These are phyloP conservation scores for Xerocomus spinulosus DNA, from an alignment of 768 basidiomycete genomes.

Conservation along the genomic window DNA sequence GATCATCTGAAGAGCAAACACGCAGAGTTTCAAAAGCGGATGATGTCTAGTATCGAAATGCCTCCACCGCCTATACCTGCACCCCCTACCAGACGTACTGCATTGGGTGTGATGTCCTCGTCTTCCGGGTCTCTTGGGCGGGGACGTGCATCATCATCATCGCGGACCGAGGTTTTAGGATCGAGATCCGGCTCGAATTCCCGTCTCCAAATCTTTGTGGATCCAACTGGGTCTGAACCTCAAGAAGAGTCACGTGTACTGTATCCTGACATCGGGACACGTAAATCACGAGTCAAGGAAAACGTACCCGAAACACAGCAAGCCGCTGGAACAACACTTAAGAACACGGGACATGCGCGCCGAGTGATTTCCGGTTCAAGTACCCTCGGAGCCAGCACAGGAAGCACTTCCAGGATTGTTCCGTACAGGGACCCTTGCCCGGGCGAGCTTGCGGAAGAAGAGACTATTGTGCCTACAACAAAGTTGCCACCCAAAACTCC, in stretches of 20 bases:
- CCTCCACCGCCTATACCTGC: constrained; percentile 36
- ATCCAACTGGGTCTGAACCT: constrained; percentile 53
- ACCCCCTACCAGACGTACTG: constrained; percentile 37
- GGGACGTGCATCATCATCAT: constrained; percentile 11
- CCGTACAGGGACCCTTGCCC: constrained; percentile 62
- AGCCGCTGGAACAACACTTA: constrained; percentile 61
- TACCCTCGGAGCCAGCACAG: constrained; percentile 5
- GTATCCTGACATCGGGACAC: constrained; percentile 73
- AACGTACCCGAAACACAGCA: constrained; percentile 69
- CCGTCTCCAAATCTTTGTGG: constrained; percentile 68
- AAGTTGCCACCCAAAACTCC: constrained; percentile 34
- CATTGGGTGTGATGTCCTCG: constrained; percentile 41
- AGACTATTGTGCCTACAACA: constrained; percentile 30
- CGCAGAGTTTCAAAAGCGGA: constrained; percentile 86
- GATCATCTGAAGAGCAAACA: constrained; percentile 76
- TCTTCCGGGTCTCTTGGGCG: constrained; percentile 27
- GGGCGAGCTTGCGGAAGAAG: constrained; percentile 29
- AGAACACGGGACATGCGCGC: constrained; percentile 54
- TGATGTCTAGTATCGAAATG: constrained; percentile 55
- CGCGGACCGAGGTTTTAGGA: constrained; percentile 28
- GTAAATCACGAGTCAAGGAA: constrained; percentile 75
- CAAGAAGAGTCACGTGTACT: constrained; percentile 41
- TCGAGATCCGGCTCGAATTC: constrained; percentile 45
- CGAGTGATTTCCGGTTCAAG: constrained; percentile 42
- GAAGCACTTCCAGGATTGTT: constrained; percentile 51